These are phyloP conservation scores for Collybiopsis confluens DNA, from an alignment of 768 basidiomycete species.

Conservation along the genomic window DNA sequence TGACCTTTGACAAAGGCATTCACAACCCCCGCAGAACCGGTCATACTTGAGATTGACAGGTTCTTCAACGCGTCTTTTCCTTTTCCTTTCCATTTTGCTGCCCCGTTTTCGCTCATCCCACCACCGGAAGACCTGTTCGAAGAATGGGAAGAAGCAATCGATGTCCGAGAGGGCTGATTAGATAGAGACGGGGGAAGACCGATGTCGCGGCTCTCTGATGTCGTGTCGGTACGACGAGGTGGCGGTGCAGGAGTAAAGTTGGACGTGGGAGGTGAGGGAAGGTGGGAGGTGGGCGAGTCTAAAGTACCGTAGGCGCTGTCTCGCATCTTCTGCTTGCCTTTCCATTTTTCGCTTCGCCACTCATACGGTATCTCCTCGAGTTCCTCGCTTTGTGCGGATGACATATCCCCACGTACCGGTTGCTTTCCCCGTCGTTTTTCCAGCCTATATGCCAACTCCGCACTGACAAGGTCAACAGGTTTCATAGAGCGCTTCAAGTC, in stretches of 20 bases:
- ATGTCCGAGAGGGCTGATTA: slow-evolving; percentile 3
- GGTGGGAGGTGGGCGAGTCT: background rate
- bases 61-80: background rate
- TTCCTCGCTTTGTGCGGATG: background rate
- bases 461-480: background rate
- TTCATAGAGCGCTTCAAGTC: background rate
- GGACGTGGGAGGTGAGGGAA: background rate
- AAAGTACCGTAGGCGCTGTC: background rate
- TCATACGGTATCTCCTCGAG: background rate
- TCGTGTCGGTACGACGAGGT: background rate
- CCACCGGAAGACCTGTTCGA: background rate
- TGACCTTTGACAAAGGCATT: background rate
- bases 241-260: background rate
- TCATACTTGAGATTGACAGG: slow-evolving; percentile 1
- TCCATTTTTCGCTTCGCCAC: slow-evolving; percentile 5
- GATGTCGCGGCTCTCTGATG: background rate
- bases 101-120: slow-evolving; percentile 1
- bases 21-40: background rate
- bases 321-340: slow-evolving; percentile 6
- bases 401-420: background rate
- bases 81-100: slow-evolving; percentile 7
- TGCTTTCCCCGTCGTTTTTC: slow-evolving; percentile 3
- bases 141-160: slow-evolving; percentile 2
- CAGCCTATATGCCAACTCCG: background rate
- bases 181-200: slow-evolving; percentile 6